Conservation (phyloP, 2,329 filamentous ascomycete species). For the Aureobasidium leucospermi region DNA sequence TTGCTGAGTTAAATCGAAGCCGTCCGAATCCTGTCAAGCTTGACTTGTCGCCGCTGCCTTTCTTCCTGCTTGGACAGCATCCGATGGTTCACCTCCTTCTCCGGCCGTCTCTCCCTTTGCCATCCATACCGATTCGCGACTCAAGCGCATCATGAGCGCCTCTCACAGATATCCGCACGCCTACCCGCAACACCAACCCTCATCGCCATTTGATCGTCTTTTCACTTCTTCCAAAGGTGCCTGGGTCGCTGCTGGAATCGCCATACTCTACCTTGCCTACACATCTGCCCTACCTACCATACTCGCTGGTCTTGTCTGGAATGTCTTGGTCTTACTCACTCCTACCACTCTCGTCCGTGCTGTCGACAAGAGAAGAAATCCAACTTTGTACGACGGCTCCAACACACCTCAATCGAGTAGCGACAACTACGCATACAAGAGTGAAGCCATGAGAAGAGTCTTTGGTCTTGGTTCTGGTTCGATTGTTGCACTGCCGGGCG, state of each 20-base stretch:
- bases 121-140: neutral
- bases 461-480: slow-evolving; percentile 33
- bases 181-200: neutral
- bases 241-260: slow-evolving; percentile 18
- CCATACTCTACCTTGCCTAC: slow-evolving; percentile 26
- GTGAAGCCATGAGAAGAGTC: slow-evolving; percentile 28
- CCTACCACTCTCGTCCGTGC: slow-evolving; percentile 53
- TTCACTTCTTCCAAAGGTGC: slow-evolving; percentile 5
- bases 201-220: neutral
- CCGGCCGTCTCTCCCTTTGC: neutral
- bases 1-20: neutral
- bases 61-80: neutral
- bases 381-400: neutral
- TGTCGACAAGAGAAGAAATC: slow-evolving; percentile 34
- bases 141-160: slow-evolving; percentile 5
- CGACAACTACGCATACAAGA: slow-evolving; percentile 30
- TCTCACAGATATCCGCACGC: neutral
- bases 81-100: neutral
- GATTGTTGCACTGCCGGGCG: slow-evolving; percentile 17
- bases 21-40: neutral
- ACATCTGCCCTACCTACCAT: slow-evolving; percentile 26
- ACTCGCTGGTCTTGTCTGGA: slow-evolving; percentile 51
- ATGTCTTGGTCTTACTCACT: slow-evolving; percentile 49
- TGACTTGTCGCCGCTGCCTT: neutral
- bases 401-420: neutral